A percentile compares a stretch with the other conserved stretches of the same genome.
Conservation (phyloP, 768 basidiomycete species). For the Thelephora ganbajun region DNA sequence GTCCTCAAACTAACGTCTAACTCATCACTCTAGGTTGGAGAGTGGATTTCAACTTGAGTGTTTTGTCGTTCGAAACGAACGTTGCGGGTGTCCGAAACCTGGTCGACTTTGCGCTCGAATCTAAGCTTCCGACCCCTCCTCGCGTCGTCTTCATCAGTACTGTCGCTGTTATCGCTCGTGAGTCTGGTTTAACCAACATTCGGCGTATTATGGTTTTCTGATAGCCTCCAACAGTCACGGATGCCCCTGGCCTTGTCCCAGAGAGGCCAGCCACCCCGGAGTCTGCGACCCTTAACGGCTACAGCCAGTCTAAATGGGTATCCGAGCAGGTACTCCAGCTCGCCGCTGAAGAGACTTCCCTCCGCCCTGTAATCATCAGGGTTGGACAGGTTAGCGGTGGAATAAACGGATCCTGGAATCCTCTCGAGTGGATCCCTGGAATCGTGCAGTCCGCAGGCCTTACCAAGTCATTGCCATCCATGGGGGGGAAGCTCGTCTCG, state of each 20-base stretch:
- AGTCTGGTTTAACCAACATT: background rate
- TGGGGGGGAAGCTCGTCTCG: slow-evolving; percentile 23
- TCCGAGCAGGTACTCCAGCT: slow-evolving; percentile 26
- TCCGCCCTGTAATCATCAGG: slow-evolving; percentile 24
- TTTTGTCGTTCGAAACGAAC: slow-evolving; percentile 17
- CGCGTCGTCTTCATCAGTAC: slow-evolving; percentile 21
- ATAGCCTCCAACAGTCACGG: slow-evolving; percentile 5
- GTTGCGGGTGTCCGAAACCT: slow-evolving; percentile 19
- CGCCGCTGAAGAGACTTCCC: slow-evolving; percentile 18
- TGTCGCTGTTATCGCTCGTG: slow-evolving; percentile 14
- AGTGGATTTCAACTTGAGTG: slow-evolving; percentile 23
- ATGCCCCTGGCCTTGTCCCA: slow-evolving; percentile 16
- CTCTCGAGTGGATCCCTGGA: slow-evolving; percentile 33
- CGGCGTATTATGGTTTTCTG: background rate
- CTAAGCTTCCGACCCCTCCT: slow-evolving; percentile 9
- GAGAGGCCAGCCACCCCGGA: slow-evolving; percentile 21
- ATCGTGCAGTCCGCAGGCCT: slow-evolving; percentile 21
- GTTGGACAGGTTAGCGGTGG: slow-evolving; percentile 36
- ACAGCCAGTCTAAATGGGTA: slow-evolving; percentile 32
- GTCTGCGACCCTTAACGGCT: slow-evolving; percentile 27
- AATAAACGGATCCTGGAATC: slow-evolving; percentile 26
- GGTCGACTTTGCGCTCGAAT: slow-evolving; percentile 19
- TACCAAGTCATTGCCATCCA: slow-evolving; percentile 17
- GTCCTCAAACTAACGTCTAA: slow-evolving; percentile 7
- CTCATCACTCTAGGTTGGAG: slow-evolving; percentile 20